Evolutionary conservation across 2,329 filamentous ascomycete genomes (phyloP), one percentile per base, ranked within the genome.

Genomic region (Botrytis fabae): DNA sequence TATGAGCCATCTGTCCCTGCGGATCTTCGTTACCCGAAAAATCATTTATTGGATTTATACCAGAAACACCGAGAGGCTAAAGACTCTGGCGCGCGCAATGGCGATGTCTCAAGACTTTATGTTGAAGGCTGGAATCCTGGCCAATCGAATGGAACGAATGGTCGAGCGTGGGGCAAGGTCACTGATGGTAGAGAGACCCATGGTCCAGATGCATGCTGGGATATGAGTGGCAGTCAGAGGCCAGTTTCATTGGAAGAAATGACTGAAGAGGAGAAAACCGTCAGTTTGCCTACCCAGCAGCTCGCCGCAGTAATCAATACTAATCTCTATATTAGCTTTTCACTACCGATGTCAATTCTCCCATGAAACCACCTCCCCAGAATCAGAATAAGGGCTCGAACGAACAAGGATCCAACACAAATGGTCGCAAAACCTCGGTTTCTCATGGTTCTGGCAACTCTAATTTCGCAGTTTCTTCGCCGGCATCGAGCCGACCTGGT

Each of bases 191-290:
- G 94, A 80, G 90, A 92, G 75, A 90, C 90, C 73, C 89, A 92
- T 79, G 94, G 95, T 62, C 93, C 95, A n/a, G 94, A 96, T 75
- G 89, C 95, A 60, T 98, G 95, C 82, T 99, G 95, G 96, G 93
- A 97, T 80, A 83, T 88, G 73, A 87, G 87, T 74, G 94, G 93
- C 38, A 87, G 87, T 70, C 86, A 90, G 62, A 87, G 89, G 76
- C 94, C 95, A 10, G 85, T 98, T 76, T 90, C 90, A 44, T 82
- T 97, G 76, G 86, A 89, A 75, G 90, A 92, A 61, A 90, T 97
- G 89, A 85, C 87, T 1, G 75, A 82, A 8, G 86, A 89, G 74
- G 90, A 92, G 82, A 89, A 85, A 80, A 86, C 87, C 82, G 88
- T 90, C 79, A 72, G 80, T 80, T 85, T 81, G 12, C 40, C 44